Evolutionary conservation across 495 filamentous ascomycete genomes (phyloP).

Genomic region (Penicillium steckii): DNA sequence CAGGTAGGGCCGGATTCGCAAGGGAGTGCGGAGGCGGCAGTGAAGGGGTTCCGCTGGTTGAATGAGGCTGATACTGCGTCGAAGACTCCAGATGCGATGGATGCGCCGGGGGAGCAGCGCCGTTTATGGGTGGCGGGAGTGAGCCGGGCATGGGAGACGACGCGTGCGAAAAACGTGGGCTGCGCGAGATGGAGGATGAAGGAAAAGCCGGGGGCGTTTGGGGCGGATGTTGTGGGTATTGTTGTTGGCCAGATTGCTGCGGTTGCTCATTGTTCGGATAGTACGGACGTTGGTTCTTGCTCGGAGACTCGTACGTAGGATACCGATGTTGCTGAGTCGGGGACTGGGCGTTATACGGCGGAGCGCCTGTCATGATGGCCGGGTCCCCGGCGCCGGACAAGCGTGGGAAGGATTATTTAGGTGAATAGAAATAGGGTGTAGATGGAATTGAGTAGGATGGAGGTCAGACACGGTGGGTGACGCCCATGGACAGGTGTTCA

Average conservation of each 20-base stretch:
- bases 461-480: slow-evolving; percentile 9
- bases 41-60: slow-evolving; percentile 30
- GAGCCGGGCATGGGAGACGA: slow-evolving; percentile 51
- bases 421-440: slow-evolving; percentile 2
- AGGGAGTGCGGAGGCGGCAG: slow-evolving; percentile 44
- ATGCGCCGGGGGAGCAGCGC: slow-evolving; percentile 46
- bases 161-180: slow-evolving; percentile 50
- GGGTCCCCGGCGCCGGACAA: slow-evolving; percentile 31
- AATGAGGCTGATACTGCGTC: slow-evolving; percentile 46
- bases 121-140: slow-evolving; percentile 49
- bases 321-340: slow-evolving; percentile 43
- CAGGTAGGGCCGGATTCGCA: slow-evolving; percentile 37
- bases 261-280: slow-evolving; percentile 56
- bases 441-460: slow-evolving; percentile 19
- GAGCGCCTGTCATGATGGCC: slow-evolving; percentile 50
- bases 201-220: slow-evolving; percentile 53
- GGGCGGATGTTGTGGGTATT: slow-evolving; percentile 52
- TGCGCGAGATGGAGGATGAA: slow-evolving; percentile 54
- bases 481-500: slow-evolving; percentile 23
- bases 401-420: slow-evolving; percentile 16
- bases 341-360: slow-evolving; percentile 46
- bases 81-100: slow-evolving; percentile 41
- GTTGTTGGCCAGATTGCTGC: slow-evolving; percentile 20
- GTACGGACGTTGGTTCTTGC: slow-evolving; percentile 46
- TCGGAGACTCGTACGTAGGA: slow-evolving; percentile 40